Conservation (phyloP, 345 rosid species). For the Eucalyptus regnans region DNA sequence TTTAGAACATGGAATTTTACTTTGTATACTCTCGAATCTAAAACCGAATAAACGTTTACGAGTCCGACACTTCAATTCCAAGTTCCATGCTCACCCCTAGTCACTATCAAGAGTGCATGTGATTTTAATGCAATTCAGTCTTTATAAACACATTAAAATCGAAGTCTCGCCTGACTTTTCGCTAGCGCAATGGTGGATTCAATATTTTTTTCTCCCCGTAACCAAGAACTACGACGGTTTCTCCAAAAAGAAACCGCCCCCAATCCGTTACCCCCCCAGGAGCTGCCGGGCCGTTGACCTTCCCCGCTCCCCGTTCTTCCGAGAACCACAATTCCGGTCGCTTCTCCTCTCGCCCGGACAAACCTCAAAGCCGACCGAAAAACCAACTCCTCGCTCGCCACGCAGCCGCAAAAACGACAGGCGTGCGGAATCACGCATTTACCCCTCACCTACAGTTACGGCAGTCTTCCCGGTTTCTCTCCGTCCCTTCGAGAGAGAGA, state of each 20-base stretch:
- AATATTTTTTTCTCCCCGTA: neutral
- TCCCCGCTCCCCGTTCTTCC: neutral
- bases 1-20: too few relatives aligned
- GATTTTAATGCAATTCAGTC: neutral
- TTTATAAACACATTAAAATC: neutral
- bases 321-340: neutral
- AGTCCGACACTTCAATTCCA: accelerated
- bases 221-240: neutral
- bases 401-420: neutral
- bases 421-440: neutral
- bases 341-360: neutral
- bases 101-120: neutral
- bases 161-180: accelerated
- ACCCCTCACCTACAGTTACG: neutral
- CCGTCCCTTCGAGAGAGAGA: neutral
- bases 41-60: accelerated
- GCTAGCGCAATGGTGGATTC: neutral
- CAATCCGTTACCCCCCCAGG: neutral
- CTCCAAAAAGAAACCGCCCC: neutral
- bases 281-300: neutral
- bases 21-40: accelerated
- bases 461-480: neutral
- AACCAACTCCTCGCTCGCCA: neutral
- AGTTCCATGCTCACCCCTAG: accelerated
- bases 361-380: neutral